phyloP scores from a whole-genome alignment of 2,329 filamentous ascomycete species.

The Alternaria sp. region DNA sequence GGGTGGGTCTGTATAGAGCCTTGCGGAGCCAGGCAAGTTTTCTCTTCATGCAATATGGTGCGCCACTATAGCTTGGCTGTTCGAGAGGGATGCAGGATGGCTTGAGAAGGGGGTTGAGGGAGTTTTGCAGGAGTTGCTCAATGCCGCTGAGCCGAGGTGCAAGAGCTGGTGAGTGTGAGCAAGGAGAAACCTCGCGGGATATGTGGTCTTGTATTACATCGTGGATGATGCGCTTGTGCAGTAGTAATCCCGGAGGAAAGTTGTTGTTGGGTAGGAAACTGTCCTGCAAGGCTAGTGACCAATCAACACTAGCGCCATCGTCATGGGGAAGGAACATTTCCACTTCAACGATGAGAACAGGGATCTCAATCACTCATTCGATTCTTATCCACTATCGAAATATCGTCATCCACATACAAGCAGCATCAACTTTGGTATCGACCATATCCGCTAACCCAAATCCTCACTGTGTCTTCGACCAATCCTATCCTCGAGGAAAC shows the following conservation, averaged over 20 bases:
- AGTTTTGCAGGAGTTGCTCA: constrained; percentile 5
- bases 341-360: not conserved
- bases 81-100: constrained; percentile 1
- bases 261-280: not conserved
- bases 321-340: not conserved
- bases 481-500: constrained; percentile 11
- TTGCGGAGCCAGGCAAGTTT: constrained; percentile 6
- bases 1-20: not conserved
- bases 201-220: not conserved
- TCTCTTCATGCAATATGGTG: constrained; percentile 7
- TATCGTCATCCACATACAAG: constrained; percentile 5
- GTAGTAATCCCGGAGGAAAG: not conserved
- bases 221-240: not conserved
- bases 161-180: not conserved
- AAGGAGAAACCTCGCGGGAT: not conserved
- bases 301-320: not conserved
- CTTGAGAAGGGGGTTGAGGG: not conserved
- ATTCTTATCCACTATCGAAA: constrained; percentile 7
- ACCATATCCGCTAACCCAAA: constrained; percentile 11
- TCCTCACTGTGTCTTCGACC: constrained; percentile 3
- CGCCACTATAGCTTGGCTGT: constrained; percentile 9
- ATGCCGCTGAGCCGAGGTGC: constrained; percentile 5
- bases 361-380: not conserved
- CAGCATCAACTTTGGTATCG: constrained; percentile 13
- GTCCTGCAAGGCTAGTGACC: not conserved